Percentiles rank a stretch among this genome's conserved stretches.
Conservation (phyloP, 1,139 yeast genomes). For the Blastobotrys raffinosifermentans region DNA sequence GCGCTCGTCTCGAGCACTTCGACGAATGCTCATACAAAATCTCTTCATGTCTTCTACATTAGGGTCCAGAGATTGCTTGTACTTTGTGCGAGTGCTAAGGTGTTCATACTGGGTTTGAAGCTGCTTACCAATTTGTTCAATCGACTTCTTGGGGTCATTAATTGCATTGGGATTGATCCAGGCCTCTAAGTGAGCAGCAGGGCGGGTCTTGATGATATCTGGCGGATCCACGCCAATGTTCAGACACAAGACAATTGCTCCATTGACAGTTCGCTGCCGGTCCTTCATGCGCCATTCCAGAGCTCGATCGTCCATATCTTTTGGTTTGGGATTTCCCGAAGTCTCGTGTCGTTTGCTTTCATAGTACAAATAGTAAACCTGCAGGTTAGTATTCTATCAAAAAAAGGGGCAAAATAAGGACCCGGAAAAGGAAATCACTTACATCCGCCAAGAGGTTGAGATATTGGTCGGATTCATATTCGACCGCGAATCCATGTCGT, state of each 20-base stretch:
- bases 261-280: constrained; percentile 90
- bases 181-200: constrained; percentile 88
- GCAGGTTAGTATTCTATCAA: constrained; percentile 5
- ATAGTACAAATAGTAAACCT: constrained; percentile 70
- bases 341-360: constrained; percentile 90
- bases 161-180: constrained; percentile 77
- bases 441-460: constrained; percentile 55
- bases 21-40: constrained; percentile 78
- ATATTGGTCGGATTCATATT: constrained; percentile 55
- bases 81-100: constrained; percentile 77
- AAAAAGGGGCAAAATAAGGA: not conserved
- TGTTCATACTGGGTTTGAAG: constrained; percentile 87
- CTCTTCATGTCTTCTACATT: constrained; percentile 94
- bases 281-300: constrained; percentile 93
- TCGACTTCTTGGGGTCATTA: constrained; percentile 84
- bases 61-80: constrained; percentile 88
- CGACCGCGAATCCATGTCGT: constrained; percentile 79
- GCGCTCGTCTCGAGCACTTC: constrained; percentile 83
- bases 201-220: constrained; percentile 87
- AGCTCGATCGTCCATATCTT: constrained; percentile 44
- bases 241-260: constrained; percentile 83
- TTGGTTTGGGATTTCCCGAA: constrained; percentile 71
- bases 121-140: constrained; percentile 85
- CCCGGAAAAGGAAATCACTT: constrained; percentile 6
- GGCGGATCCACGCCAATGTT: constrained; percentile 98